A percentile compares a stretch with the other conserved stretches of the same genome.
Conservation (phyloP, 2,329 filamentous ascomycete genomes). For the Aphanocladium album region DNA sequence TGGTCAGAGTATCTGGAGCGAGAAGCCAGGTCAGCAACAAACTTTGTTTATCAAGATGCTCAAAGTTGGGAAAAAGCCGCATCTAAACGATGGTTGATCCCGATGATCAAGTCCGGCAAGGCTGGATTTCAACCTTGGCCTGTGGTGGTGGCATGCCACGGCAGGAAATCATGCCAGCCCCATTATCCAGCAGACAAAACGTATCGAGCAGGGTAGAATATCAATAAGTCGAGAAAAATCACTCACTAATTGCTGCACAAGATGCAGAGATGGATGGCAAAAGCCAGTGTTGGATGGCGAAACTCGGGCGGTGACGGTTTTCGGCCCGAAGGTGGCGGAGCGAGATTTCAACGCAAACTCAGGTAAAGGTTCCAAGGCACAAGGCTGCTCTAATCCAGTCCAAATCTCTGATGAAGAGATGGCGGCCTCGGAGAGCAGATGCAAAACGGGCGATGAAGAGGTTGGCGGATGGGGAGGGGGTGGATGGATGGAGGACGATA, state of each 20-base stretch:
- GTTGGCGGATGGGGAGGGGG: conserved; percentile 14
- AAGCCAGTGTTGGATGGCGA: conserved; percentile 1
- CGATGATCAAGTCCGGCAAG: too few species aligned
- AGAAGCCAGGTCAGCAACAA: background rate
- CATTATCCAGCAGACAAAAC: background rate
- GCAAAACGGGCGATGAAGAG: conserved; percentile 5
- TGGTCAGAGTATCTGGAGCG: background rate
- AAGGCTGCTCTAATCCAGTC: background rate
- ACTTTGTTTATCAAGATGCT: background rate
- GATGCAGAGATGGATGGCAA: background rate
- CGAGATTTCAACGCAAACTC: conserved; percentile 5
- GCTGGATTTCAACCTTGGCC: too few species aligned
- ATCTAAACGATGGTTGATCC: too few species aligned
- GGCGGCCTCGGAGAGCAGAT: background rate
- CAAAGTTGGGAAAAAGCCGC: too few species aligned
- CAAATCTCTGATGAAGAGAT: background rate
- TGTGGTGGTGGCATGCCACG: too few species aligned
- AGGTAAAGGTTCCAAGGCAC: background rate
- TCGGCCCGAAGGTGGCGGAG: conserved; percentile 3
- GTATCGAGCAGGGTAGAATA: too few species aligned
- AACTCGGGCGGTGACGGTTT: conserved; percentile 9
- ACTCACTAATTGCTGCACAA: background rate
- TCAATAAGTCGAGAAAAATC: background rate
- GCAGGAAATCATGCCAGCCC: background rate
- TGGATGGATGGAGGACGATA: conserved; percentile 17